Base-by-base conservation (phyloP, 495 filamentous ascomycete species). In the Chlorociboria aeruginascens region DNA sequence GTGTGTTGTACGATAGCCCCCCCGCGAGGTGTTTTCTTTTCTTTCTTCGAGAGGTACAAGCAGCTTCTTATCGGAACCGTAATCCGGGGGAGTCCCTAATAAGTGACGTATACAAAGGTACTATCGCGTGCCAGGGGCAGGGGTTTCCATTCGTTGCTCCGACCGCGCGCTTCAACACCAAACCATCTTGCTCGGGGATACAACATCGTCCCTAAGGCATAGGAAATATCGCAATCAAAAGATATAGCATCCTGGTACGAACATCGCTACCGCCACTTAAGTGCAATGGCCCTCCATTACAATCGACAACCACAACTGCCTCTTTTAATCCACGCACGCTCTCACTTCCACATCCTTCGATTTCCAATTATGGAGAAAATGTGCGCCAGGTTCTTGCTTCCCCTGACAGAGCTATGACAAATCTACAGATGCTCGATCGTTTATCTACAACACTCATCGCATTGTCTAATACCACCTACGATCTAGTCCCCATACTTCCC, bases 391-490 rank as follows among this genome's bases (percentile, higher is more conserved):
- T 74, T 47, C 62, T 76, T 44, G 40, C 67, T 13, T 69, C 78
- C 33, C 77, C 85, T 65, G 77, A 86, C 61, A 83, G 86, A 56
- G 63, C 69, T 47, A 66, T 71, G 32, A 88, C 87, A 41, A 92
- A 99, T 61, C 72, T 99, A 34, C 93, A 97, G 61, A 99, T 99
- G 92, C 85, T 99, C 46, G 92, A 99, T 67, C 87, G 92, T 30
- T 75, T 99, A 13, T 79, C 86, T 0, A 74, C 85, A 34, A 87
- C 86, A 43, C 74, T 96, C 35, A 85, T 92, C 43, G 64, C 77
- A 3, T 81, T 99, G 4, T 86, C 92, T 2, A 48, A 72, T 10
- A 61, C 74, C 25, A 86, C 83, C 44, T 97, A 97, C 70, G 84
- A 93, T 58, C 66, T 85, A 40, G 73, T 96, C 8, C 74, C 96